phyloP scores from a whole-genome alignment of 108 stramenopile species.

The Skeletonema tropicum region DNA sequence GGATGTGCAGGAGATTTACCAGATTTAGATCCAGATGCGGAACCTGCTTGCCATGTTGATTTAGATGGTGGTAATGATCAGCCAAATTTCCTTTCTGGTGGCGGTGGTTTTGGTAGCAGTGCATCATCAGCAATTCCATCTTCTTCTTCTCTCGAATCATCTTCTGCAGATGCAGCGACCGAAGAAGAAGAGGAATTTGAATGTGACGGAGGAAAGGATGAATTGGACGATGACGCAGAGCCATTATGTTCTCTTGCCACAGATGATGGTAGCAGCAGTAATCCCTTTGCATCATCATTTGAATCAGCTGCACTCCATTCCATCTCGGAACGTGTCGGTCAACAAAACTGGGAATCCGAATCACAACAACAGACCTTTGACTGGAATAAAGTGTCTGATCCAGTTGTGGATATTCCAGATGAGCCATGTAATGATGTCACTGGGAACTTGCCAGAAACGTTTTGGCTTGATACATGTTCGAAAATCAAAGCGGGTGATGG shows the following conservation, averaged over 20 bases:
- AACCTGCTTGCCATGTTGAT: slow-evolving; percentile 51
- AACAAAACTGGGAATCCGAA: slow-evolving; percentile 57
- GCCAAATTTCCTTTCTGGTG: slow-evolving; percentile 10
- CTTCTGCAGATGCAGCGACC: background rate
- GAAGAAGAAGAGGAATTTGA: slow-evolving; percentile 75
- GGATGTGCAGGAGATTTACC: slow-evolving; percentile 53
- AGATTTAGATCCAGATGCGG: slow-evolving; percentile 51
- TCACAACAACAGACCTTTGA: slow-evolving; percentile 71
- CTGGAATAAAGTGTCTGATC: slow-evolving; percentile 77
- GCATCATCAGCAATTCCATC: slow-evolving; percentile 12
- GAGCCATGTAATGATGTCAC: slow-evolving; percentile 52
- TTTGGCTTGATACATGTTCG: slow-evolving; percentile 92
- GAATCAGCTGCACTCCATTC: slow-evolving; percentile 57
- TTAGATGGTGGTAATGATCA: slow-evolving; percentile 39
- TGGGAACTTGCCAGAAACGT: slow-evolving; percentile 70
- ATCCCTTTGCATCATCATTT: slow-evolving; percentile 42
- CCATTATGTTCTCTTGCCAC: slow-evolving; percentile 72
- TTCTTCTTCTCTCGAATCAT: too few species aligned
- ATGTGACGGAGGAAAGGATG: slow-evolving; percentile 64
- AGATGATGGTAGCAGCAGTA: slow-evolving; percentile 24
- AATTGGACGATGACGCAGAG: slow-evolving; percentile 76
- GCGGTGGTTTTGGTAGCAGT: background rate
- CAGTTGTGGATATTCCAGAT: slow-evolving; percentile 52
- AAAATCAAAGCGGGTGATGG: slow-evolving; percentile 59
- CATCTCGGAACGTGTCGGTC: slow-evolving; percentile 28